Evolutionary conservation across 306 rosid species (phyloP), one percentile per base, ranked within the genome.

Genomic region (Lablab purpureus): DNA sequence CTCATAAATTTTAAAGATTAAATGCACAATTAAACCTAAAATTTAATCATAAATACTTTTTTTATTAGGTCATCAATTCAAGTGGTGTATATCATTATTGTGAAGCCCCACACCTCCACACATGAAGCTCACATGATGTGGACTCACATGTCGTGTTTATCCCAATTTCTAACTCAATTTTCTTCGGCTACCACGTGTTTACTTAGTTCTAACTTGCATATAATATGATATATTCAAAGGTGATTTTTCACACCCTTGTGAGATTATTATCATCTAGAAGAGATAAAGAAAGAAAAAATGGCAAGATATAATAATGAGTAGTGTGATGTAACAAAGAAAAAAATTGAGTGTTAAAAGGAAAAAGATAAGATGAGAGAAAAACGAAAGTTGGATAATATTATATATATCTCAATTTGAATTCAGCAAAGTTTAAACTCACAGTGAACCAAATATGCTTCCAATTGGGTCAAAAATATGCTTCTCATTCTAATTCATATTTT

Each of bases 391-490:
- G 21, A 60, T 60, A 28, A 27, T 15, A 10, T 47, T 70, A 1
- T 25, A 17, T 25, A 32, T 15, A 14, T 6, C 71, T 66, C 32
- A 18, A 66, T 4, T n/a, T 11, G 30, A 11, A 34, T 1, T 10
- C 3, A 18, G 10, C 12, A 32, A 63, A 52, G 7, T 49, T 32
- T 21, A 49, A 49, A 64, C 65, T 10, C 37, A 15, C 43, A 36
- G 7, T 52, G 55, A 49, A 13, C 63, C 51, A 34, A 14, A 4
- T 27, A 46, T 18, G 62, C 27, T 40, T 32, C 19, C 8, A 41
- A 2, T 27, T 6, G 51, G 82, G 85, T 76, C 73, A 80, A 78
- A 78, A 32, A 47, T 77, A 54, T 18, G 8, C 45, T 12, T 58
- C 36, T 23, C 65, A 30, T 60, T 25, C 32, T 0, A 2, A 23